Conservation (phyloP, 768 basidiomycete species). For the Pleurotus platypus region DNA sequence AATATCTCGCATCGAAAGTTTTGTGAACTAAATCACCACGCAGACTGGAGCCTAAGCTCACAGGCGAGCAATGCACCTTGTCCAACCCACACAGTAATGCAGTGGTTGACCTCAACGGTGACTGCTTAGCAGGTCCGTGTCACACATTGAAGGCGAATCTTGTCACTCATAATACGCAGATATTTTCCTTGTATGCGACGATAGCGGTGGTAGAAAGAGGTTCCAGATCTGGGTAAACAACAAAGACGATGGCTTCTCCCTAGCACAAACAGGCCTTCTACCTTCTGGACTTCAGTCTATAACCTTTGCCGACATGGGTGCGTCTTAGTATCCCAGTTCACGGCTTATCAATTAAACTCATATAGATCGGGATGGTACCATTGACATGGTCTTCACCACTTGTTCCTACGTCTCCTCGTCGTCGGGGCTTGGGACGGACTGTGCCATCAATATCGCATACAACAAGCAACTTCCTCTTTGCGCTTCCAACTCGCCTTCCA, state of each 20-base stretch:
- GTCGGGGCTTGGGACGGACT: slow-evolving; percentile 71
- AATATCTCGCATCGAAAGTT: too few relatives aligned
- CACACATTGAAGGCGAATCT: background rate
- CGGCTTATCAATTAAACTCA: background rate
- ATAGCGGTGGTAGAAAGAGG: slow-evolving; percentile 48
- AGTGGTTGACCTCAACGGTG: slow-evolving; percentile 90
- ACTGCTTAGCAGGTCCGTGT: slow-evolving; percentile 82
- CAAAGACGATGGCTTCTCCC: slow-evolving; percentile 68
- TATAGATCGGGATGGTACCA: slow-evolving; percentile 90
- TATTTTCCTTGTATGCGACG: slow-evolving; percentile 84
- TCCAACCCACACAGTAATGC: slow-evolving; percentile 93
- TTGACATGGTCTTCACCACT: slow-evolving; percentile 90
- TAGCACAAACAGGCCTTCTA: slow-evolving; percentile 63
- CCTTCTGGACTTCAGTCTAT: slow-evolving; percentile 77
- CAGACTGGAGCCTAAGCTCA: slow-evolving; percentile 59
- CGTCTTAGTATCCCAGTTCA: slow-evolving; percentile 8
- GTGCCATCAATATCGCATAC: slow-evolving; percentile 87
- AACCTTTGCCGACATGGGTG: slow-evolving; percentile 89
- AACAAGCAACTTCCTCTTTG: slow-evolving; percentile 90
- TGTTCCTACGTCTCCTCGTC: slow-evolving; percentile 68
- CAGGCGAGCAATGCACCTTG: slow-evolving; percentile 66
- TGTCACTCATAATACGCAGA: slow-evolving; percentile 39
- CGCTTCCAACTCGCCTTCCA: slow-evolving; percentile 46
- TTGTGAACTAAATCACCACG: too few relatives aligned
- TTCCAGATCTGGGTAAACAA: slow-evolving; percentile 95